Percentiles rank a stretch among this genome's conserved stretches.
Evolutionary conservation across 2,329 filamentous ascomycete genomes (phyloP).

Genomic region (Arthrobotrys musiformis): DNA sequence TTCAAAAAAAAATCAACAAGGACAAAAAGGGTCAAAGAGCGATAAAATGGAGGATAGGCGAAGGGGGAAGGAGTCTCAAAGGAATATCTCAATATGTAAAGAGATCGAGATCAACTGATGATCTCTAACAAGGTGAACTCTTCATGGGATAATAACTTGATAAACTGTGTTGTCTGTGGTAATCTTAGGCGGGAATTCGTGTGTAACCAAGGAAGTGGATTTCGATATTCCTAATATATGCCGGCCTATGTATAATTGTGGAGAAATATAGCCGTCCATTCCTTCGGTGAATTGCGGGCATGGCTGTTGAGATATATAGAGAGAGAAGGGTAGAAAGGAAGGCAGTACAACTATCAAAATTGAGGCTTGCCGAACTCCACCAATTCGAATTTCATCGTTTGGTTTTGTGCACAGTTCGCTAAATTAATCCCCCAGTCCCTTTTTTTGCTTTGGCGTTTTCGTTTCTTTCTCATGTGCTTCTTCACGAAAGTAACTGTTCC

Average conservation of each 20-base stretch:
- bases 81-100: no score
- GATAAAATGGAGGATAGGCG: no score
- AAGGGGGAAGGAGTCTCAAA: no score
- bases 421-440: conserved; percentile 23
- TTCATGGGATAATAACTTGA: not conserved
- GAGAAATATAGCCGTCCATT: conserved; percentile 35
- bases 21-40: no score
- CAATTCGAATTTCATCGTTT: not conserved
- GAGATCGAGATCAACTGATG: no score
- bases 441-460: conserved; percentile 15
- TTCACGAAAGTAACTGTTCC: not conserved
- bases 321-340: not conserved
- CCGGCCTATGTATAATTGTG: conserved; percentile 49
- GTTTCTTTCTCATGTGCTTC: conserved; percentile 2
- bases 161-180: conserved; percentile 32
- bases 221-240: not conserved
- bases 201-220: not conserved
- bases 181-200: not conserved
- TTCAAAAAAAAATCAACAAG: not conserved
- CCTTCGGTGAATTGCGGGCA: not conserved
- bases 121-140: no score
- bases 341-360: no score
- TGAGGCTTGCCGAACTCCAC: conserved; percentile 11
- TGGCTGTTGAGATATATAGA: conserved; percentile 47
- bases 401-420: conserved; percentile 30